Conservation (phyloP, 2,329 filamentous ascomycete genomes). For the Neonectria neomacrospora region DNA sequence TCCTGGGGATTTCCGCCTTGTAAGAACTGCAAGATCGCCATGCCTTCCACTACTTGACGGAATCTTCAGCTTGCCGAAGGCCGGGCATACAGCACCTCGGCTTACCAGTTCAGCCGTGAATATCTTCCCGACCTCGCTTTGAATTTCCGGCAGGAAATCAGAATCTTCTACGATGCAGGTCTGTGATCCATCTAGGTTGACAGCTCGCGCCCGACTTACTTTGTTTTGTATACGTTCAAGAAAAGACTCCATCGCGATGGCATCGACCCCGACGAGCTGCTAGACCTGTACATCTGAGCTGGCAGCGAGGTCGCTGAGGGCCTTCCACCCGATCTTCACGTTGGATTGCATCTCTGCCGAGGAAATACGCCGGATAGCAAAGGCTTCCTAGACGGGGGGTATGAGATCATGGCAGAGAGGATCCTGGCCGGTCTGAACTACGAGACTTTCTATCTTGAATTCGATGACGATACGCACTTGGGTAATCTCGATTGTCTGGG, state of each 20-base stretch:
- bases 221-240: not conserved
- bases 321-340: no score
- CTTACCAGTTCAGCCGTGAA: not conserved
- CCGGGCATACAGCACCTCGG: not conserved
- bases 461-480: no score
- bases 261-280: conserved; percentile 5
- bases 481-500: no score
- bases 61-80: conserved; percentile 8
- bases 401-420: no score
- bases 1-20: not conserved
- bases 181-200: conserved; percentile 10
- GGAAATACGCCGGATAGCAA: no score
- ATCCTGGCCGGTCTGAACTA: no score
- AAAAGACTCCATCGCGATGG: conserved; percentile 2
- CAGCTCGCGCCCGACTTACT: conserved; percentile 5
- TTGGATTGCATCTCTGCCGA: no score
- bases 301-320: no score
- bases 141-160: not conserved
- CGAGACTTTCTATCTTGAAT: no score
- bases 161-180: conserved; percentile 3
- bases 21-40: conserved; percentile 9
- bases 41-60: conserved; percentile 5
- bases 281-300: conserved; percentile 13
- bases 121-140: not conserved
- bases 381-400: no score